Evolutionary conservation across 805 yeast species (phyloP).

Genomic region (Debaryomyces prosopidis): DNA sequence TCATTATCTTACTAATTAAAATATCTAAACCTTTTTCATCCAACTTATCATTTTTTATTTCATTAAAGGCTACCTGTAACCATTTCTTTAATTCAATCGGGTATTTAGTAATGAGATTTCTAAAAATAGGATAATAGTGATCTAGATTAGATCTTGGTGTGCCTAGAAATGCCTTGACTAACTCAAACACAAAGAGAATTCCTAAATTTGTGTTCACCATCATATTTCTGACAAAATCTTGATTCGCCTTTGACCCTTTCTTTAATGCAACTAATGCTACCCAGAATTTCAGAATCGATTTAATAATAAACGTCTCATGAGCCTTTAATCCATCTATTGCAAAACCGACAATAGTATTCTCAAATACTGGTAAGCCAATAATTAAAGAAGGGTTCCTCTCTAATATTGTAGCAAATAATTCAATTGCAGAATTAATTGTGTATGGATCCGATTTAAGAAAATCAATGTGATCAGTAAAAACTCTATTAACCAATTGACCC

Average conservation of each 20-base stretch:
- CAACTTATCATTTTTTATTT: constrained; percentile 12
- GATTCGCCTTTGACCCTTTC: constrained; percentile 46
- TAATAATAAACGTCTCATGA: constrained; percentile 56
- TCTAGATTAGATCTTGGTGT: constrained; percentile 63
- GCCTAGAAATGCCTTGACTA: constrained; percentile 35
- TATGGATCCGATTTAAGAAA: constrained; percentile 58
- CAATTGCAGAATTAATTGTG: constrained; percentile 50
- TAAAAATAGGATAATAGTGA: constrained; percentile 51
- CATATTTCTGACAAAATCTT: constrained; percentile 22
- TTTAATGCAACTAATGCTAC: constrained; percentile 44
- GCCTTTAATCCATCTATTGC: constrained; percentile 41
- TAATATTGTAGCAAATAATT: constrained; percentile 50
- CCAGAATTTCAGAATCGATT: constrained; percentile 60
- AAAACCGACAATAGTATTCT: constrained; percentile 21
- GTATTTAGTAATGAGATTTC: constrained; percentile 47
- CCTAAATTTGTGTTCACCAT: constrained; percentile 25
- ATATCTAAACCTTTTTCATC: constrained; percentile 32
- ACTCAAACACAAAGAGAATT: constrained; percentile 22
- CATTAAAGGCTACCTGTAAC: constrained; percentile 22
- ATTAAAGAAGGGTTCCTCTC: constrained; percentile 51
- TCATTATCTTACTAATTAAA: constrained; percentile 54
- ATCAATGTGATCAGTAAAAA: constrained; percentile 36
- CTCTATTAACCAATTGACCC: constrained; percentile 33
- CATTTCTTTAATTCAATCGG: constrained; percentile 51
- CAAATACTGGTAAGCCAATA: constrained; percentile 30